Evolutionary conservation across 106 monocot species (phyloP).

Genomic region (Apostasia shenzhenica): DNA sequence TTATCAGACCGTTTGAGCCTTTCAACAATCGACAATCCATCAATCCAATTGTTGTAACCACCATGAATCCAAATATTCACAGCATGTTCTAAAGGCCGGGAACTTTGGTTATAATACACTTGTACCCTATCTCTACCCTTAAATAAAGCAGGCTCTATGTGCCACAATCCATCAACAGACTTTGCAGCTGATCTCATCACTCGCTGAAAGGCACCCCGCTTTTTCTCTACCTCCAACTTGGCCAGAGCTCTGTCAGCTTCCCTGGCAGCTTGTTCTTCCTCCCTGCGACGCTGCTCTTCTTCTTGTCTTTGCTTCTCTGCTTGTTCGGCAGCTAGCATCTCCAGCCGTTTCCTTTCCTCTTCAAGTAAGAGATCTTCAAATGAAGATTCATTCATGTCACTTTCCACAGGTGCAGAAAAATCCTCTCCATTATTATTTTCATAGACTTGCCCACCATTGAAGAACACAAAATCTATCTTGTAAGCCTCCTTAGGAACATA

Average conservation of each 20-base stretch:
- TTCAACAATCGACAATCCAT: constrained; percentile 63
- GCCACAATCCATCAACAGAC: constrained; percentile 49
- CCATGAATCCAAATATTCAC: constrained; percentile 90
- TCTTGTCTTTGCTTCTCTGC: constrained; percentile 70
- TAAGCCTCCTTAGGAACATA: constrained; percentile 81
- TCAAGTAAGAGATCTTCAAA: constrained; percentile 85
- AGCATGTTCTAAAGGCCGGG: constrained; percentile 61
- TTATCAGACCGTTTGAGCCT: constrained; percentile 36
- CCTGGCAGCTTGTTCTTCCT: constrained; percentile 48
- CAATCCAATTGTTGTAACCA: constrained; percentile 81
- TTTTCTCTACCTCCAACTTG: constrained; percentile 61
- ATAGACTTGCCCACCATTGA: constrained; percentile 58
- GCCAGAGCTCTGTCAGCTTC: constrained; percentile 67
- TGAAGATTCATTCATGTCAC: constrained; percentile 44
- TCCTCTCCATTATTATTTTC: constrained; percentile 76
- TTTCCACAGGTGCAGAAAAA: constrained; percentile 50
- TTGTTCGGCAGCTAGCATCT: constrained; percentile 62
- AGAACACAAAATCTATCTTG: constrained; percentile 87
- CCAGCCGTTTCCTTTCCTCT: constrained; percentile 63
- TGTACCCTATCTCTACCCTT: constrained; percentile 43
- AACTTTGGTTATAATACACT: constrained; percentile 70
- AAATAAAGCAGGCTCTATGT: constrained; percentile 48
- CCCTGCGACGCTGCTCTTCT: constrained; percentile 49
- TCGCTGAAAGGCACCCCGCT: constrained; percentile 27
- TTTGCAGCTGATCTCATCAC: constrained; percentile 25